Evolutionary conservation across 176 grass and related monocot species (phyloP).

Genomic region (Aechmea fasciata): DNA sequence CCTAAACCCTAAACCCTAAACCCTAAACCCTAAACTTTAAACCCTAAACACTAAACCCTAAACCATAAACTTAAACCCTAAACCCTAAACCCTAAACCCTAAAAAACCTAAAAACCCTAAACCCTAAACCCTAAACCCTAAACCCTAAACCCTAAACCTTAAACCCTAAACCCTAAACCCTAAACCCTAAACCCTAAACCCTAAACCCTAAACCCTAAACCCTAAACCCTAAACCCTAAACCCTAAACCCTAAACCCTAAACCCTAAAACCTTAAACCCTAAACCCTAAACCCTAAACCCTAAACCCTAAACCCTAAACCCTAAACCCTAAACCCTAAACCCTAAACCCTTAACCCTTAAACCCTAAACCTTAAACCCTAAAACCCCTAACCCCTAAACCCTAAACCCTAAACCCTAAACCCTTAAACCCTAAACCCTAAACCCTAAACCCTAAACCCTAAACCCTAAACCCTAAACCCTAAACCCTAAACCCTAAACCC

Average conservation of each 20-base stretch:
- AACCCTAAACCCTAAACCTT: background rate
- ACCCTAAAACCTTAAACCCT: background rate
- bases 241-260: background rate
- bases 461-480: background rate
- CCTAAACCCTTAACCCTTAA: background rate
- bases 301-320: background rate
- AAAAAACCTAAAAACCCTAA: no score
- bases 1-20: conserved; percentile 2
- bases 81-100: background rate
- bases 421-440: conserved; percentile 1
- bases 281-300: background rate
- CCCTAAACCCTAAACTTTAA: conserved; percentile 2
- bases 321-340: background rate
- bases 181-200: background rate
- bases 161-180: background rate
- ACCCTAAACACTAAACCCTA: background rate
- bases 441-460: background rate
- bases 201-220: conserved; percentile 1
- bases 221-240: background rate
- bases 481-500: background rate
- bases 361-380: background rate
- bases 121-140: background rate
- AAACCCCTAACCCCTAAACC: background rate
- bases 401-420: background rate
- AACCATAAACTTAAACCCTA: background rate